Evolutionary conservation across 495 filamentous ascomycete species (phyloP), one percentile per base, ranked within the genome.

Genomic region (Lasiosphaeria hispida): DNA sequence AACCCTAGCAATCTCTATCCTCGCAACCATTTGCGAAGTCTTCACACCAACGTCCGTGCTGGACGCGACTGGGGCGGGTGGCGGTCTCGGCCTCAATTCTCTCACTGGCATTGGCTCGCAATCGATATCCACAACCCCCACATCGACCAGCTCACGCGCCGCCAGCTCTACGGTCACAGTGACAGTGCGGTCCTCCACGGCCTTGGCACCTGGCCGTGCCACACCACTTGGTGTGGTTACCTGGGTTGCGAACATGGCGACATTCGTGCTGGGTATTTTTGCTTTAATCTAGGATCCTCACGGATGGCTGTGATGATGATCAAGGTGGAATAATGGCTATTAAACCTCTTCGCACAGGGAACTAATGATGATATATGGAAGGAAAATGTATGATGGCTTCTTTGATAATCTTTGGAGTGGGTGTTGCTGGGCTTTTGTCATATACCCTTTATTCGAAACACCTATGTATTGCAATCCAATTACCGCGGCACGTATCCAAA

Each of bases 1-100:
- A 30, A 30, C 23, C 17, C 10, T 6, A 67, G 67, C 57, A 33
- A 53, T 69, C 38, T 10, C 43, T 1, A 37, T 18, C 0, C 52
- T 70, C 39, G 34, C 38, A 3, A 61, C 53, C 2, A 57, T 67
- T 33, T 70, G 67, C 57, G 60, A 65, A 7, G 48, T 8, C 1
- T 54, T 34, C 17, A 36, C 45, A 9, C 44, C 49, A 7, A 23
- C 1, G 13, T 57, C 55, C 13, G 40, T 0, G 2, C 23, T 30
- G 19, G 38, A 8, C 8, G 10, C 19, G 17, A 34, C 15, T 34
- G 9, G 35, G 4, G 33, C 49, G 8, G 40, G 47, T 11, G 44
- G 17, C 33, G 14, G 18, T 34, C 23, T 49, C n/a, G 47, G n/a
- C 19, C n/a, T n/a, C n/a, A n/a, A 30, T 30, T 30, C n/a, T n/a